A percentile compares a stretch with the other conserved stretches of the same genome.
Evolutionary conservation across 495 filamentous ascomycete genomes (phyloP).

Genomic region (Podospora comata): DNA sequence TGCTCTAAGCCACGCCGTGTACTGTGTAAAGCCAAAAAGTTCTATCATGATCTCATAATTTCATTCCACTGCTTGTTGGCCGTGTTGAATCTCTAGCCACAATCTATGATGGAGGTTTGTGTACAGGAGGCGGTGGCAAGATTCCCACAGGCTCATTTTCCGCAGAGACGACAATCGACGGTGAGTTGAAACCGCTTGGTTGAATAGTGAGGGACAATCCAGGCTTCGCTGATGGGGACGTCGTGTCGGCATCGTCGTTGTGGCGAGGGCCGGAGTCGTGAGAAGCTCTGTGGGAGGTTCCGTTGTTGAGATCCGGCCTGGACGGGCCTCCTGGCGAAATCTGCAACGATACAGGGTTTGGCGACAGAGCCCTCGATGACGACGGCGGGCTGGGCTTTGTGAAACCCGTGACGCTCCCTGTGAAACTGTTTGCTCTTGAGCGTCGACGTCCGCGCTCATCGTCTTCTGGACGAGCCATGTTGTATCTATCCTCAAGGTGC

Average conservation of each 20-base stretch:
- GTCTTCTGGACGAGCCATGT: conserved; percentile 1
- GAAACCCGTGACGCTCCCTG: background rate
- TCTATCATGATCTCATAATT: too few relatives aligned
- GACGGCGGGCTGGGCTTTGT: background rate
- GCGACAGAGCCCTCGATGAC: background rate
- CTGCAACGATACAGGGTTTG: background rate
- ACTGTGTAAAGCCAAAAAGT: too few relatives aligned
- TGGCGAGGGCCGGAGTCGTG: background rate
- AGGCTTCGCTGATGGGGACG: background rate
- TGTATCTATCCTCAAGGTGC: background rate
- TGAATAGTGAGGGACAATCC: background rate
- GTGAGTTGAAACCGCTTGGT: background rate
- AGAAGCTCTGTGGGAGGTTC: background rate
- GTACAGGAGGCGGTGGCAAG: background rate
- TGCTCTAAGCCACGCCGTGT: too few relatives aligned
- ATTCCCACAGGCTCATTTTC: background rate
- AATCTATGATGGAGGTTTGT: background rate
- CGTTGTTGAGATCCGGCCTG: background rate
- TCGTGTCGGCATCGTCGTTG: background rate
- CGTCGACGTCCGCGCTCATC: conserved; percentile 6
- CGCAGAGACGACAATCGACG: conserved; percentile 5
- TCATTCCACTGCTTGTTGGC: too few relatives aligned
- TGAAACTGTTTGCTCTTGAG: conserved; percentile 4
- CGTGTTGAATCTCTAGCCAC: too few relatives aligned
- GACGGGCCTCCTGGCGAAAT: background rate